These are phyloP conservation scores for Pichia californica DNA, from an alignment of 805 yeast genomes.

Conservation along the genomic window DNA sequence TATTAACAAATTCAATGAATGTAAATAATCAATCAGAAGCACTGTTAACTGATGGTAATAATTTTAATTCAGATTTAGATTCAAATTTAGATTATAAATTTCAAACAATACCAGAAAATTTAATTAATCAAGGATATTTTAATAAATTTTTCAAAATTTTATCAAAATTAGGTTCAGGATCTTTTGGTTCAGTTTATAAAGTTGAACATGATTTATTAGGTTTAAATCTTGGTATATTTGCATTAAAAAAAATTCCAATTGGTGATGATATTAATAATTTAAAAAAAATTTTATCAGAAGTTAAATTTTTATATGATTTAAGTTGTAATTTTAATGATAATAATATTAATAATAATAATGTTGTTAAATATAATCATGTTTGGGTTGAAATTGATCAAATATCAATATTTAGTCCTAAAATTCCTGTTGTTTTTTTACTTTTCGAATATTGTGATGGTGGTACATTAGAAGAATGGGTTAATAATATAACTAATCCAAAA, in stretches of 20 bases:
- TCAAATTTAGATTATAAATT: neutral
- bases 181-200: conserved; percentile 77
- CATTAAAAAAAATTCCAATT: conserved; percentile 77
- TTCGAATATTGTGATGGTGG: conserved; percentile 91
- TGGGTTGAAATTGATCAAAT: conserved; percentile 71
- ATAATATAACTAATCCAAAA: conserved; percentile 31
- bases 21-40: neutral
- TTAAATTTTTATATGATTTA: conserved; percentile 55
- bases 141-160: conserved; percentile 59
- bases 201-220: conserved; percentile 78
- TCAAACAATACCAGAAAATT: conserved; percentile 26
- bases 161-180: conserved; percentile 68
- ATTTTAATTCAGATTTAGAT: neutral
- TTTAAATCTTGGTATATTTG: conserved; percentile 69
- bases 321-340: conserved; percentile 24
- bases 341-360: conserved; percentile 28
- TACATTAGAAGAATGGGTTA: conserved; percentile 64
- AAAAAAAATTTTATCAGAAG: conserved; percentile 68
- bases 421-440: conserved; percentile 63
- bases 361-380: conserved; percentile 83
- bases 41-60: conserved; percentile 5
- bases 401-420: conserved; percentile 46
- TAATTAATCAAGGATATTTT: conserved; percentile 81
- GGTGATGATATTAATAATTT: conserved; percentile 71
- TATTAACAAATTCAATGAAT: conserved; percentile 14